phyloP scores from a whole-genome alignment of 2,329 filamentous ascomycete species.

The Daldinia sp. region DNA sequence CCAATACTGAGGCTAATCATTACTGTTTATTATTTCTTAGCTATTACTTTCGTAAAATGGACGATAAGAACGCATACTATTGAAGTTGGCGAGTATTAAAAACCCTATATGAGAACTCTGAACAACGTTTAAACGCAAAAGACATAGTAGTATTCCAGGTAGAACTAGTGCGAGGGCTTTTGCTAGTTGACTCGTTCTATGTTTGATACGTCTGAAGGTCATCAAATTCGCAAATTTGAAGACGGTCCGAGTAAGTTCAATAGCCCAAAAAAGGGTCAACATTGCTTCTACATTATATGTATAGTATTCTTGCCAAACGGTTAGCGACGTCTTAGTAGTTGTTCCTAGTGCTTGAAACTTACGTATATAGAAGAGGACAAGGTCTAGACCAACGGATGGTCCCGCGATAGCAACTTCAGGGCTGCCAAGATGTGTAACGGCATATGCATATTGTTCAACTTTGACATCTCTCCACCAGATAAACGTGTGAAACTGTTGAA shows the following conservation, averaged over 20 bases:
- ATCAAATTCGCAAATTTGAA: slow-evolving; percentile 49
- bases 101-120: slow-evolving; percentile 48
- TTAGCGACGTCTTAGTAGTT: slow-evolving; percentile 19
- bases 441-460: slow-evolving; percentile 54
- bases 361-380: slow-evolving; percentile 63
- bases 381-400: slow-evolving; percentile 56
- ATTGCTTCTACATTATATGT: slow-evolving; percentile 63
- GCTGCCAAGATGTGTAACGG: slow-evolving; percentile 52
- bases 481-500: slow-evolving; percentile 59
- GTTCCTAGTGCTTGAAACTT: slow-evolving; percentile 36
- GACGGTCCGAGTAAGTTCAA: slow-evolving; percentile 54
- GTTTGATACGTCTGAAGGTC: slow-evolving; percentile 47
- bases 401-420: slow-evolving; percentile 59
- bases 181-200: slow-evolving; percentile 46
- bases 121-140: slow-evolving; percentile 50
- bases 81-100: slow-evolving; percentile 54
- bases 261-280: slow-evolving; percentile 60
- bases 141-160: slow-evolving; percentile 52
- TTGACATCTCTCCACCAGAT: slow-evolving; percentile 57
- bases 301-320: slow-evolving; percentile 58
- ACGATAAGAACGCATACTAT: slow-evolving; percentile 50
- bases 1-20: slow-evolving; percentile 52
- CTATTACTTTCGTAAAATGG: no score
- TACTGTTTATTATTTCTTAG: slow-evolving; percentile 48
- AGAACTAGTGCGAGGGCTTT: slow-evolving; percentile 55